A percentile compares a stretch with the other conserved stretches of the same genome.
These are phyloP conservation scores for Candida gigantensis DNA, from an alignment of 1,139 yeast species.

Conservation along the genomic window DNA sequence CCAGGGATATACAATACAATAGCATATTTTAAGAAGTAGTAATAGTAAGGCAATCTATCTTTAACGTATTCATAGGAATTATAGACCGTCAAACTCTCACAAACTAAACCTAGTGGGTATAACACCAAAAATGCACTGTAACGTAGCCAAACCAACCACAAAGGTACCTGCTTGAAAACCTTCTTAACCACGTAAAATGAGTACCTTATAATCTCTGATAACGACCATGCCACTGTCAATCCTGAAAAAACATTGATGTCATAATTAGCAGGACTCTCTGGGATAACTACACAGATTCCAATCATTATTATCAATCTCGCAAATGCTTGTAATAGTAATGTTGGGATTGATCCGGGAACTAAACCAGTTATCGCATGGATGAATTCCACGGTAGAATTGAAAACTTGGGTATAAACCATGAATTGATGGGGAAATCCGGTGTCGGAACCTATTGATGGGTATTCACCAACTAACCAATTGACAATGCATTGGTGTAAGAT, in stretches of 20 bases:
- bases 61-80: constrained; percentile 22
- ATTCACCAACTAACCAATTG: constrained; percentile 16
- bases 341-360: constrained; percentile 31
- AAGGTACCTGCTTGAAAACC: constrained; percentile 20
- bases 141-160: constrained; percentile 30
- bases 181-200: constrained; percentile 23
- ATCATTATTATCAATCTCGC: constrained; percentile 35
- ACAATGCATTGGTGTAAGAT: constrained; percentile 30
- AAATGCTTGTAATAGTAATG: constrained; percentile 32
- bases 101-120: constrained; percentile 36
- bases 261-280: constrained; percentile 36
- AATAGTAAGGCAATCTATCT: constrained; percentile 16
- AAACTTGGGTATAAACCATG: constrained; percentile 28
- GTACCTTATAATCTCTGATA: constrained; percentile 35
- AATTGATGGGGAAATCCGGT: constrained; percentile 31
- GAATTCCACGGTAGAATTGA: constrained; percentile 34
- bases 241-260: constrained; percentile 25
- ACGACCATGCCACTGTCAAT: constrained; percentile 35
- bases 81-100: constrained; percentile 35
- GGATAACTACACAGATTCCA: constrained; percentile 33
- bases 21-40: constrained; percentile 30
- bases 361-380: constrained; percentile 27
- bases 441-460: constrained; percentile 1
- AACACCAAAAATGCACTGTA: constrained; percentile 35
- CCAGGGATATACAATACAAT: constrained; percentile 36